Evolutionary conservation across 192 early-diverging fungal genomes (phyloP).

Genomic region (Entomortierella chlamydospora): DNA sequence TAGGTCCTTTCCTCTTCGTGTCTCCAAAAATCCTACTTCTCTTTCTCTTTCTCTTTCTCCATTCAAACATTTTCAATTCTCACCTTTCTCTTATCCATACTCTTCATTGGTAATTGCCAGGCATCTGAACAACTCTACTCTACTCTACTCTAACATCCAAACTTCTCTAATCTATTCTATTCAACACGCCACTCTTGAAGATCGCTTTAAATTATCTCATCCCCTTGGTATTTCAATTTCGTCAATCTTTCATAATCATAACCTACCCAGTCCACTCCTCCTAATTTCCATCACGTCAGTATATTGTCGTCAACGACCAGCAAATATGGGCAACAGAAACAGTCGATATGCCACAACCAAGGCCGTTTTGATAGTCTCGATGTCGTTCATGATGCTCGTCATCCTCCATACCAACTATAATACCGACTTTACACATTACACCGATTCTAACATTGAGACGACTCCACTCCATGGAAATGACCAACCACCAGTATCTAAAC

Average conservation of each 20-base stretch:
- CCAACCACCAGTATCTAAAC: neutral
- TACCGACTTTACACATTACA: too few species aligned
- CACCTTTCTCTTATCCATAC: neutral
- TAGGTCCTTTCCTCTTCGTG: neutral
- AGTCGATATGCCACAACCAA: neutral
- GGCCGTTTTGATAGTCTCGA: slow-evolving; percentile 11
- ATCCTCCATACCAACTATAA: slow-evolving; percentile 14
- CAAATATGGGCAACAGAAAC: neutral
- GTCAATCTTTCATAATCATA: too few species aligned
- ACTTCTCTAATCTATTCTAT: too few species aligned
- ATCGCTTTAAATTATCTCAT: too few species aligned
- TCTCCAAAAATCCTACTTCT: too few species aligned
- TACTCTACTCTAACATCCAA: too few species aligned
- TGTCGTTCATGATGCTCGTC: slow-evolving; percentile 15
- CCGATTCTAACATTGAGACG: neutral
- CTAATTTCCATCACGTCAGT: too few species aligned
- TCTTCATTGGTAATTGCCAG: neutral
- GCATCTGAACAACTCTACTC: too few species aligned
- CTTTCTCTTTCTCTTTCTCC: slow-evolving; percentile 10
- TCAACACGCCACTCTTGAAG: too few species aligned
- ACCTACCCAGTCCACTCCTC: too few species aligned
- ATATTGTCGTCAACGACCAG: too few species aligned
- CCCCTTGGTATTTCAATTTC: too few species aligned
- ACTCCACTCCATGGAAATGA: neutral
- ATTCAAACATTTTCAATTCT: neutral